Evolutionary conservation across 2,329 filamentous ascomycete species (phyloP), one percentile per base, ranked within the genome.

Genomic region (Verticillium alfalfae): DNA sequence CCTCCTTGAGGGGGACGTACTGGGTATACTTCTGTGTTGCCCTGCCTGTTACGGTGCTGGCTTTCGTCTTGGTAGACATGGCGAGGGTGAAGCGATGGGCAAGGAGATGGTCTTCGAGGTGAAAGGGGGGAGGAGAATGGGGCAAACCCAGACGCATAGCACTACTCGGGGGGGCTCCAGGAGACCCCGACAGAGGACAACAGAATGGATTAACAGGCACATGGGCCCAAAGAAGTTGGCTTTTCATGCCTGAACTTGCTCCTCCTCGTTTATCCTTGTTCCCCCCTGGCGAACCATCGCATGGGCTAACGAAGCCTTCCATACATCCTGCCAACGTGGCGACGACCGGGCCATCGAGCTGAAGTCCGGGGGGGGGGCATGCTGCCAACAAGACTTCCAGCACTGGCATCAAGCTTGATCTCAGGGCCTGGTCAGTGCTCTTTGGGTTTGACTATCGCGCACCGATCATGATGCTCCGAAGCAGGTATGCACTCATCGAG

Each of bases 1-100:
- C 58, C 12, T 34, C 36, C 2, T 34, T 66, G 39, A 70, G 68
- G 2, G 62, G 66, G 22, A 65, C 57, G 37, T 58, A 66, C 38
- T 71, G 69, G 60, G 67, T 52, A 52, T 52, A 52, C 18, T 52
- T 70, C 38, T 66, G 64, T 26, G 64, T 65, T 2, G 65, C 68
- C 16, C 34, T 71, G 13, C 70, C 70, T 16, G 59, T 71, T 15
- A 61, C 65, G 9, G n/a, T 66, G 10, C 45, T 67, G 3, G 65
- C 55, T 8, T 38, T 57, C 10, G 55, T 57, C 4, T 22, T 57
- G n/a, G 55, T 57, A 12, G 45, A 52, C 6, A 52, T 52, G 45
- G 45, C 45, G 18, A 22, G 45, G n/a, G 45, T 52, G 8, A 52
- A 52, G 45, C 22, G 45, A 52, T 52, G 45, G 45, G 45, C 18